Conservation (phyloP, 495 filamentous ascomycete species). For the Podospora tetraspora region DNA sequence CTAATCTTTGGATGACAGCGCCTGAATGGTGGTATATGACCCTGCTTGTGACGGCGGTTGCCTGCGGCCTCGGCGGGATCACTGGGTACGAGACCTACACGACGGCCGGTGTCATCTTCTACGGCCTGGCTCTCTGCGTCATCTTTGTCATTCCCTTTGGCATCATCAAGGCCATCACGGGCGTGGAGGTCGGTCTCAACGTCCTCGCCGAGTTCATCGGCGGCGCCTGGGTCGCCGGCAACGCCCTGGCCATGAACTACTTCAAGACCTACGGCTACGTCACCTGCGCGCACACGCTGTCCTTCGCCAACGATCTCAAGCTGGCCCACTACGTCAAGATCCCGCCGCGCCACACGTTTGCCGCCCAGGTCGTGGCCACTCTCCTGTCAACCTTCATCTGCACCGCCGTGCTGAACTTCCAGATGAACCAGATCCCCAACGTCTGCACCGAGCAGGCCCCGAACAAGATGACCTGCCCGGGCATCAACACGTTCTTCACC, state of each 20-base stretch:
- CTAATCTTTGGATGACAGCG: constrained; percentile 10
- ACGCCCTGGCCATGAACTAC: constrained; percentile 39
- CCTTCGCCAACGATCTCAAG: constrained; percentile 39
- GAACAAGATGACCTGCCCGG: constrained; percentile 35
- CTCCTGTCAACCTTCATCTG: constrained; percentile 32
- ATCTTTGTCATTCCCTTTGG: constrained; percentile 37
- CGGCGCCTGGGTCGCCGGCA: constrained; percentile 30
- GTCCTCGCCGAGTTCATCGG: constrained; percentile 41
- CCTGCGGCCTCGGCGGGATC: constrained; percentile 30
- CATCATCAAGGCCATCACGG: constrained; percentile 38
- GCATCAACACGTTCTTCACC: constrained; percentile 38
- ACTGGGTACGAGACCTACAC: constrained; percentile 35
- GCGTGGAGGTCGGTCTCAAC: constrained; percentile 34
- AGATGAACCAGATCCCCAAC: constrained; percentile 33
- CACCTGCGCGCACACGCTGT: constrained; percentile 30
- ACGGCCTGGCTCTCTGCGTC: constrained; percentile 33
- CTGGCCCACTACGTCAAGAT: constrained; percentile 41
- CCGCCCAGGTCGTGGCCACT: constrained; percentile 33
- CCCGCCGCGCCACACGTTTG: constrained; percentile 36
- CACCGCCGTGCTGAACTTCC: constrained; percentile 35
- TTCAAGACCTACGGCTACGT: constrained; percentile 40
- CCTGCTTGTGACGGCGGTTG: constrained; percentile 28
- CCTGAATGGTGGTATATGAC: constrained; percentile 37
- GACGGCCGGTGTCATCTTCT: constrained; percentile 34
- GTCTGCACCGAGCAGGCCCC: constrained; percentile 36